Base-by-base conservation (phyloP, 495 filamentous ascomycete genomes). In the Xylaria palmicola region DNA sequence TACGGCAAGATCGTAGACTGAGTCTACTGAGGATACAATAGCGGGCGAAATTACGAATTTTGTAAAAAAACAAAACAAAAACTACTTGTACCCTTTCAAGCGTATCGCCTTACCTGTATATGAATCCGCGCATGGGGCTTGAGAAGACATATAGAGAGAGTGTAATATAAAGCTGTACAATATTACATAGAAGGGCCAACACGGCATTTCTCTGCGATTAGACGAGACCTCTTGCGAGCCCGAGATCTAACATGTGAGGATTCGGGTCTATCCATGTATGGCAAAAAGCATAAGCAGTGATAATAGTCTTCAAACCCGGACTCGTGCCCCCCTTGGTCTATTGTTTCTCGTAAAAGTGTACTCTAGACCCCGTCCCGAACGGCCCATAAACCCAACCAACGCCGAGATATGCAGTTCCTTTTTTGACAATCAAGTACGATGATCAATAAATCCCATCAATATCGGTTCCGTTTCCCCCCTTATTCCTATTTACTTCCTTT, bases 1-100 rank as follows among this genome's bases (percentile, higher is more conserved):
- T 83, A 89, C 64, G 92, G 92, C 64, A 88, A 91, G 75, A 40
- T 80, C 19, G 64, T 68, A 54, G 68, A 81, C 54, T 79, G 60
- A 62, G 51, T 22, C 12, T 34, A 19, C 30, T 45, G 19, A 15
- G n/a, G n/a, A 43, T 3, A 9, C 24, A n/a, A 56, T 2, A 6
- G 1, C 20, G 22, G 17, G 29, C 32, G 12, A 44, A 26, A 26
- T 37, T 26, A 20, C 17, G 13, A 40, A 7, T 44, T 49, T 20
- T 53, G 13, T 45, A 39, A 29, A 60, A 6, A 9, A 5, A 8
- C 13, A 26, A 22, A 40, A n/a, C n/a, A n/a, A n/a, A n/a, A n/a
- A n/a, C n/a, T n/a, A n/a, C n/a, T n/a, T n/a, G n/a, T n/a, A n/a
- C n/a, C 48, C 0, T n/a, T 6, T 37, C 26, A 37, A 40, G 41